These are phyloP conservation scores for Entomophthora muscae DNA, from an alignment of 371 early-diverging fungal genomes.

Conservation along the genomic window DNA sequence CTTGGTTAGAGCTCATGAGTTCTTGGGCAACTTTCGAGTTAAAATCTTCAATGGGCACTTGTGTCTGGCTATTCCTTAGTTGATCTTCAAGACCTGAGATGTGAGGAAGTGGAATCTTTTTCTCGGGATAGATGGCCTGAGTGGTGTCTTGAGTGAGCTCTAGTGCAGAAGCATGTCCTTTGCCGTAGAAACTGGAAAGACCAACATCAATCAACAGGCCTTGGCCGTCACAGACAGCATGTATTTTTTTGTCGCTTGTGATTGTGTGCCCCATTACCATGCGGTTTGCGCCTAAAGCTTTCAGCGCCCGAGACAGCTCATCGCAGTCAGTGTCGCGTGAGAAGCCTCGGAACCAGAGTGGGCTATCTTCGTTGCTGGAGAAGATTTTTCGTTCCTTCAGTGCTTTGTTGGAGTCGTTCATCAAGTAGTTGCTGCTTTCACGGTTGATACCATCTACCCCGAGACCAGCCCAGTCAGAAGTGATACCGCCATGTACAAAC, in stretches of 20 bases:
- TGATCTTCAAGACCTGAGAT: no score
- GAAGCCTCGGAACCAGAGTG: slow-evolving; percentile 45
- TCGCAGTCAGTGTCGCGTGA: slow-evolving; percentile 36
- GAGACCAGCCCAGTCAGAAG: slow-evolving; percentile 20
- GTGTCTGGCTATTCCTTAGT: no score
- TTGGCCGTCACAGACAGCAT: slow-evolving; percentile 36
- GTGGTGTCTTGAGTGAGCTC: slow-evolving; percentile 2
- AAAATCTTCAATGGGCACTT: no score
- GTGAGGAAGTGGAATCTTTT: not conserved
- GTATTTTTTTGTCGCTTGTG: slow-evolving; percentile 35
- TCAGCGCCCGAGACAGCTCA: slow-evolving; percentile 27
- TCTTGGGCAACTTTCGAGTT: no score
- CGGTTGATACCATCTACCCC: slow-evolving; percentile 15
- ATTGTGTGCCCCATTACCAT: slow-evolving; percentile 65
- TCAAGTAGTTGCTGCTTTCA: not conserved
- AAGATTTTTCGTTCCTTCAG: not conserved
- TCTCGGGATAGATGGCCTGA: slow-evolving; percentile 4
- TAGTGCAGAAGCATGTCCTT: slow-evolving; percentile 13
- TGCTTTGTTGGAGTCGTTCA: not conserved
- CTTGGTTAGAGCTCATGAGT: no score
- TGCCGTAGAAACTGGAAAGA: slow-evolving; percentile 38
- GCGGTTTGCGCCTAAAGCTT: slow-evolving; percentile 30
- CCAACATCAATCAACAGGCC: slow-evolving; percentile 55
- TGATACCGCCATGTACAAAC: slow-evolving; percentile 59
- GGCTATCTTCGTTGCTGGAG: slow-evolving; percentile 18